Percentiles rank a stretch among this genome's conserved stretches.
Conservation (phyloP, 1,284 basidiomycete genomes). For the Puccinia coronata region DNA sequence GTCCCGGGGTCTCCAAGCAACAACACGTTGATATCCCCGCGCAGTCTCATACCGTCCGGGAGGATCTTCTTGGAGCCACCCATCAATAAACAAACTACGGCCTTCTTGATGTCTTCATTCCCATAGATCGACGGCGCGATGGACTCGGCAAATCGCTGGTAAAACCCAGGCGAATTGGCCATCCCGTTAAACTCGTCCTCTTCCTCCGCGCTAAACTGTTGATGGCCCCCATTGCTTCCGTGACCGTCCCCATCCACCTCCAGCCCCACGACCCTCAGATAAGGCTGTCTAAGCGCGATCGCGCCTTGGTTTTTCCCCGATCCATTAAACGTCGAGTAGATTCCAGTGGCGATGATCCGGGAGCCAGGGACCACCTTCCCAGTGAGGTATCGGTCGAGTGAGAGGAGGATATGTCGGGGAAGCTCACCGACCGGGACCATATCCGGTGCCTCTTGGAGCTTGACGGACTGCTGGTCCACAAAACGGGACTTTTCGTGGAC, state of each 20-base stretch:
- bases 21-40: slow-evolving; percentile 97
- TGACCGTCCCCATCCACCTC: slow-evolving; percentile 72
- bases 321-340: slow-evolving; percentile 90
- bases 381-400: slow-evolving; percentile 79
- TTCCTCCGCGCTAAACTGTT: slow-evolving; percentile 86
- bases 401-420: slow-evolving; percentile 91
- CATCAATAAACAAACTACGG: slow-evolving; percentile 92
- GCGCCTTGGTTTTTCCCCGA: slow-evolving; percentile 61
- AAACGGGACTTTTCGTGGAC: slow-evolving; percentile 92
- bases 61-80: slow-evolving; percentile 96
- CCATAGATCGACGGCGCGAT: slow-evolving; percentile 98
- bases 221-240: slow-evolving; percentile 68
- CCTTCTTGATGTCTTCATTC: slow-evolving; percentile 97
- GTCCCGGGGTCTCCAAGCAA: slow-evolving; percentile 96
- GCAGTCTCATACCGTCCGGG: slow-evolving; percentile 91
- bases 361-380: slow-evolving; percentile 92
- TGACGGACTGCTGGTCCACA: slow-evolving; percentile 93
- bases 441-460: slow-evolving; percentile 97
- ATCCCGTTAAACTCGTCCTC: slow-evolving; percentile 91
- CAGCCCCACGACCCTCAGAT: slow-evolving; percentile 87
- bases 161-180: slow-evolving; percentile 84
- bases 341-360: slow-evolving; percentile 88
- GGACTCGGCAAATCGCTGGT: slow-evolving; percentile 88
- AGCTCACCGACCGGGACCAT: slow-evolving; percentile 99
- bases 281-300: slow-evolving; percentile 87